phyloP scores from a whole-genome alignment of 768 basidiomycete species.

The Pleurotus pulmonarius region DNA sequence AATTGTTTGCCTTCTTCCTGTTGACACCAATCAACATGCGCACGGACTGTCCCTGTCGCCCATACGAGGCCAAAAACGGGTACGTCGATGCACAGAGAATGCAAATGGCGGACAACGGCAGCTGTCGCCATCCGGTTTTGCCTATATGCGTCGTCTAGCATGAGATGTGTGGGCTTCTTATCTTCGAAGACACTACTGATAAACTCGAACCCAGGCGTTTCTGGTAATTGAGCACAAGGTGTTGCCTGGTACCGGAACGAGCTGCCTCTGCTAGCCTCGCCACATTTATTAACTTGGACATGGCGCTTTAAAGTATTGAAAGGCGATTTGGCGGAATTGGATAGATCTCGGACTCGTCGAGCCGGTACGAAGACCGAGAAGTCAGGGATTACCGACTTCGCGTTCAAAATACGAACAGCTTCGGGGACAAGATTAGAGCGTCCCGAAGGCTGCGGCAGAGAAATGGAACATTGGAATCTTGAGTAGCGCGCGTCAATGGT shows the following conservation, averaged over 20 bases:
- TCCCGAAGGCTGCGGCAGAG: constrained; percentile 41
- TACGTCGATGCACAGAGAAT: constrained; percentile 38
- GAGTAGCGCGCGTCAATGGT: neutral
- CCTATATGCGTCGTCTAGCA: constrained; percentile 51
- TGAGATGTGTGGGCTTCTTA: constrained; percentile 48
- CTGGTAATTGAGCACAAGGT: constrained; percentile 42
- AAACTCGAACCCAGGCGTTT: constrained; percentile 47
- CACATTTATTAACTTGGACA: constrained; percentile 27
- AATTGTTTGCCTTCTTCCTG: constrained; percentile 25
- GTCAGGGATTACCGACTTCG: constrained; percentile 48
- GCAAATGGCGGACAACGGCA: constrained; percentile 44
- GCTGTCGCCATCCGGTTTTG: constrained; percentile 58
- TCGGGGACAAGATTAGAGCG: constrained; percentile 21
- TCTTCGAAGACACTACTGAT: constrained; percentile 56
- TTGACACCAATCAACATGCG: constrained; percentile 53
- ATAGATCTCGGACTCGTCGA: constrained; percentile 32
- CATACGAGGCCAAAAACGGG: constrained; percentile 55
- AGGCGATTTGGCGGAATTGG: constrained; percentile 37
- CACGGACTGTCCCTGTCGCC: constrained; percentile 47
- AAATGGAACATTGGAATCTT: constrained; percentile 45
- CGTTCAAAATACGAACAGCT: constrained; percentile 34
- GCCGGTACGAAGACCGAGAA: constrained; percentile 44
- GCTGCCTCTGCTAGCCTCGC: constrained; percentile 34
- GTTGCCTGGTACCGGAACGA: constrained; percentile 53
- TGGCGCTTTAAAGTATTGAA: constrained; percentile 45